Evolutionary conservation across 139 green algal species (phyloP).

Genomic region (Picocystis salinarum): DNA sequence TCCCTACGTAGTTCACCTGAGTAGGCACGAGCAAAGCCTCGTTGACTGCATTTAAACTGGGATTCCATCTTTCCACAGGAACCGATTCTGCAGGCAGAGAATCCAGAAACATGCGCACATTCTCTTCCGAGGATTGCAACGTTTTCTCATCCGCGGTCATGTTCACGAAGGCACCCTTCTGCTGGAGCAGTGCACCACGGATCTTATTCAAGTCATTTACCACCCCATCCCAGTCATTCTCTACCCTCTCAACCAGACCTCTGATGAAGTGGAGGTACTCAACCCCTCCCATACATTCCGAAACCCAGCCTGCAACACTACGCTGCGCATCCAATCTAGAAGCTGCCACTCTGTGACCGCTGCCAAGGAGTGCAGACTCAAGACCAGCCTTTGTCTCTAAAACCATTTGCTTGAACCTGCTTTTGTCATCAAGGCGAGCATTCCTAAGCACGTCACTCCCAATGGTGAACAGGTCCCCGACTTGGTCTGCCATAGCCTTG

Average conservation of each 20-base stretch:
- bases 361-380: constrained; percentile 53
- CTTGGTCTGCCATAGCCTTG: constrained; percentile 81
- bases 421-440: constrained; percentile 61
- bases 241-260: constrained; percentile 55
- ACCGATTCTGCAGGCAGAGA: constrained; percentile 42
- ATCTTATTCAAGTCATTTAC: constrained; percentile 30
- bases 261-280: constrained; percentile 77
- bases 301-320: constrained; percentile 53
- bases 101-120: constrained; percentile 52
- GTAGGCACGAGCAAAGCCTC: constrained; percentile 74
- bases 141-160: constrained; percentile 70
- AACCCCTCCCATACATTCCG: constrained; percentile 76
- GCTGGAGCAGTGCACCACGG: constrained; percentile 46
- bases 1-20: constrained; percentile 99
- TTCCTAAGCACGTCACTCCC: constrained; percentile 53
- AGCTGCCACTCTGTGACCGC: constrained; percentile 64
- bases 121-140: constrained; percentile 28
- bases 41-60: constrained; percentile 27
- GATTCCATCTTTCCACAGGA: not conserved
- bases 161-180: constrained; percentile 65
- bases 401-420: constrained; percentile 93
- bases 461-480: constrained; percentile 53
- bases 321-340: constrained; percentile 67
- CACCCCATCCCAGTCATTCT: constrained; percentile 75
- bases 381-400: constrained; percentile 72